Conservation (phyloP, 257 asterid species). For the Phtheirospermum japonicum region DNA sequence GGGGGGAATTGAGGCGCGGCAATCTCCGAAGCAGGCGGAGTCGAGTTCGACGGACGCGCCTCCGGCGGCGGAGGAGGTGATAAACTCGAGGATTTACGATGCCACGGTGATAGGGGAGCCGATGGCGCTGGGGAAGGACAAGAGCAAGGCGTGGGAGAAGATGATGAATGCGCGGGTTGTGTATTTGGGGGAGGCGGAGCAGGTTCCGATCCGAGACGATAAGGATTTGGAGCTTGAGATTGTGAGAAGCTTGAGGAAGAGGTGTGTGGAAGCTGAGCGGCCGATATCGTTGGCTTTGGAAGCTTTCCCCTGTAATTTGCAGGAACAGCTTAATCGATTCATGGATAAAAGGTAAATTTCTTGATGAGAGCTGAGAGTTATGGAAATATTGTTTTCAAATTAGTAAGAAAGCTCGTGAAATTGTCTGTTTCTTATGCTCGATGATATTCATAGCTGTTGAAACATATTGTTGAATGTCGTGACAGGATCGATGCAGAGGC, state of each 20-base stretch:
- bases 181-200: slow-evolving; percentile 60
- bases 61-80: no score
- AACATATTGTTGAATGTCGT: slow-evolving; percentile 21
- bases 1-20: background rate
- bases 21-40: no score
- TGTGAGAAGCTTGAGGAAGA: slow-evolving; percentile 48
- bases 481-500: slow-evolving; percentile 73
- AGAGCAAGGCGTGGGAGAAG: slow-evolving; percentile 72
- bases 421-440: no score
- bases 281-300: no score
- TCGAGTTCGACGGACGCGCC: no score
- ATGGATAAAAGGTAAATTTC: no score
- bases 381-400: no score
- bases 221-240: slow-evolving; percentile 69
- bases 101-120: slow-evolving; percentile 78
- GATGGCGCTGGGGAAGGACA: slow-evolving; percentile 60
- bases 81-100: slow-evolving; percentile 69
- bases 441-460: background rate
- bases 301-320: background rate
- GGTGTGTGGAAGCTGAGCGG: slow-evolving; percentile 35
- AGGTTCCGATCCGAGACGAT: slow-evolving; percentile 33
- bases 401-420: no score
- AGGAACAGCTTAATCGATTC: no score
- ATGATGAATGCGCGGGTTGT: slow-evolving; percentile 73
- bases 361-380: no score